phyloP scores from a whole-genome alignment of 331 rosid genomes.

The Malus hybrid region DNA sequence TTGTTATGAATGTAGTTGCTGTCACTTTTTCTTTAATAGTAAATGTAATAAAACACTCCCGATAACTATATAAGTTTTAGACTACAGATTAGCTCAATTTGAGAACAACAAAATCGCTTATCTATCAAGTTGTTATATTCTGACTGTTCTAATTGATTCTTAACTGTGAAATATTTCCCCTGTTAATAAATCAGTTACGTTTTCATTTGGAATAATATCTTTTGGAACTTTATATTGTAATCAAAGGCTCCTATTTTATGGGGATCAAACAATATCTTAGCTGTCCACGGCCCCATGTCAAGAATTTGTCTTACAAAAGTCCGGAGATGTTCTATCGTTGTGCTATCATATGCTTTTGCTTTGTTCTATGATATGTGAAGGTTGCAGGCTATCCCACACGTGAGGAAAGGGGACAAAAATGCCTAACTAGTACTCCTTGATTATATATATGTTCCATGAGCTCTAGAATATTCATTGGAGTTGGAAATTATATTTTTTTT shows the following conservation, averaged over 20 bases:
- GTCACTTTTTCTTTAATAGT: too few species aligned
- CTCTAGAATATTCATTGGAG: not conserved
- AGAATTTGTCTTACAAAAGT: slow-evolving; percentile 1
- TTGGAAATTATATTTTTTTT: not conserved
- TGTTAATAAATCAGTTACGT: not conserved
- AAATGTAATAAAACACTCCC: not conserved
- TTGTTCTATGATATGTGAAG: slow-evolving; percentile 18
- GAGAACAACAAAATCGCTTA: not conserved
- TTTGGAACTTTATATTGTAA: too few species aligned
- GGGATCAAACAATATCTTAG: slow-evolving; percentile 22
- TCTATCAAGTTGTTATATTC: not conserved
- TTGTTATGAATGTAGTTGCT: not conserved
- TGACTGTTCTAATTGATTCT: not conserved
- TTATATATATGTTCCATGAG: not conserved
- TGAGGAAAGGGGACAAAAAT: slow-evolving; percentile 64
- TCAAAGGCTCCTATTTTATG: slow-evolving; percentile 22
- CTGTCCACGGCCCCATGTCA: slow-evolving; percentile 25
- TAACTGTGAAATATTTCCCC: not conserved
- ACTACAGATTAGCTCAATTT: not conserved
- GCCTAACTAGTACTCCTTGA: not conserved
- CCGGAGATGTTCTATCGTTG: not conserved
- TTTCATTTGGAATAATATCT: too few species aligned
- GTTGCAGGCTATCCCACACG: slow-evolving; percentile 54
- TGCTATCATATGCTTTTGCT: slow-evolving; percentile 18
- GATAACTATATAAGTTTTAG: too few species aligned